These are phyloP conservation scores for Fragilaria crotonensis DNA, from an alignment of 108 stramenopile genomes.

Conservation along the genomic window DNA sequence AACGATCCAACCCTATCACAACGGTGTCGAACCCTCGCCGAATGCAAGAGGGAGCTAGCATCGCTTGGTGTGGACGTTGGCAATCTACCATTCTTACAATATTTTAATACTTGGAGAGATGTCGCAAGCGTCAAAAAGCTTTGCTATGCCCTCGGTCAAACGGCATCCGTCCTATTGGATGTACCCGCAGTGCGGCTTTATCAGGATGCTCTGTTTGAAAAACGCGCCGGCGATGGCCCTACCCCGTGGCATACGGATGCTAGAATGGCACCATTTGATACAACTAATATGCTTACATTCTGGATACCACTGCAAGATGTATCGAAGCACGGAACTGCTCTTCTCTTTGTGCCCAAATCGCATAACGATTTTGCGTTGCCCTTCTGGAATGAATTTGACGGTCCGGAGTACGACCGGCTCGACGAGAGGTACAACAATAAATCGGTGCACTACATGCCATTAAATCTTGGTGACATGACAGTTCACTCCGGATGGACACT, in stretches of 20 bases:
- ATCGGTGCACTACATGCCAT: slow-evolving; percentile 59
- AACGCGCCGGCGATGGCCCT: slow-evolving; percentile 64
- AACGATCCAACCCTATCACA: slow-evolving; percentile 20
- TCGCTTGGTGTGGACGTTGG: slow-evolving; percentile 27
- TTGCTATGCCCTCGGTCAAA: slow-evolving; percentile 26
- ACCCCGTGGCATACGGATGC: slow-evolving; percentile 86
- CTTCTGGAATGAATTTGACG: slow-evolving; percentile 68
- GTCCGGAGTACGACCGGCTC: slow-evolving; percentile 41
- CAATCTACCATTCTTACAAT: slow-evolving; percentile 76
- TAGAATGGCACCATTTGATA: slow-evolving; percentile 85
- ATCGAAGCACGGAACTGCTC: slow-evolving; percentile 47
- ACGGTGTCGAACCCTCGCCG: slow-evolving; percentile 31
- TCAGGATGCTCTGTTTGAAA: slow-evolving; percentile 81
- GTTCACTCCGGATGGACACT: slow-evolving; percentile 82
- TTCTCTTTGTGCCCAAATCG: slow-evolving; percentile 62
- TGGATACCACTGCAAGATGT: slow-evolving; percentile 77
- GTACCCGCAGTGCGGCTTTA: slow-evolving; percentile 66
- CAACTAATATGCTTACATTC: slow-evolving; percentile 75
- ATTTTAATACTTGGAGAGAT: slow-evolving; percentile 72
- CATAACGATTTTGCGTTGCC: slow-evolving; percentile 79
- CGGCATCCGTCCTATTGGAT: slow-evolving; percentile 58
- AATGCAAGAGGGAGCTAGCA: slow-evolving; percentile 42
- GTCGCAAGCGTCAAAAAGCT: slow-evolving; percentile 39
- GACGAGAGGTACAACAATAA: slow-evolving; percentile 43
- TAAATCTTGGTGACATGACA: slow-evolving; percentile 65